Conservation (phyloP, 331 rosid genomes). For the Pyracantha coccinea region DNA sequence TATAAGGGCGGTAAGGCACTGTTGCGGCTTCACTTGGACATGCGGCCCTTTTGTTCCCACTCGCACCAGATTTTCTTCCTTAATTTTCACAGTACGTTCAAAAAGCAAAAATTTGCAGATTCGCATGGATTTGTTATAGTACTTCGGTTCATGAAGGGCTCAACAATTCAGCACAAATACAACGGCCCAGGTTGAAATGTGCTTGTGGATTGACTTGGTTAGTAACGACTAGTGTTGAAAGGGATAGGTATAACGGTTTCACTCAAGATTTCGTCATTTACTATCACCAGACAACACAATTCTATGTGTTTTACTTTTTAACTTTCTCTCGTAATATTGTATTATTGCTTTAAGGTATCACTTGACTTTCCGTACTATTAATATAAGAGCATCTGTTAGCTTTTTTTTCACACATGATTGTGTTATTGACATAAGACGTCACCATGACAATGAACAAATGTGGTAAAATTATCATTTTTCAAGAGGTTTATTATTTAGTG, state of each 20-base stretch:
- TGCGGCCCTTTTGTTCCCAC: neutral
- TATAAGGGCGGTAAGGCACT: neutral
- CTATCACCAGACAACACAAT: neutral
- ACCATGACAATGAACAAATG: neutral
- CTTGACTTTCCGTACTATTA: neutral
- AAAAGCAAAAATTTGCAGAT: neutral
- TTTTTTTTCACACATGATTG: accelerated
- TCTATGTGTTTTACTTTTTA: too few relatives aligned
- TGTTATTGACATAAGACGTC: accelerated
- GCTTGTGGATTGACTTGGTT: neutral
- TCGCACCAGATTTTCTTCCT: neutral
- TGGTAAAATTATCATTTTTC: neutral
- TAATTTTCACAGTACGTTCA: neutral
- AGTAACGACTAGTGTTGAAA: neutral
- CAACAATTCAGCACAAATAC: neutral
- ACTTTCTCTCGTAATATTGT: neutral
- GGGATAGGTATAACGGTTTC: neutral
- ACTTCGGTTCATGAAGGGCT: neutral
- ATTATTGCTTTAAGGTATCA: too few relatives aligned
- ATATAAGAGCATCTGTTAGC: neutral
- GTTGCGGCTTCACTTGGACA: neutral
- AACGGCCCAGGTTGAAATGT: neutral
- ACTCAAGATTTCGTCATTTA: too few relatives aligned
- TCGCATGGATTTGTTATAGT: neutral
- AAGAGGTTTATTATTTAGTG: too few relatives aligned